phyloP scores from a whole-genome alignment of 176 grass and related monocot species.

The Eremochloa ophiuroides region DNA sequence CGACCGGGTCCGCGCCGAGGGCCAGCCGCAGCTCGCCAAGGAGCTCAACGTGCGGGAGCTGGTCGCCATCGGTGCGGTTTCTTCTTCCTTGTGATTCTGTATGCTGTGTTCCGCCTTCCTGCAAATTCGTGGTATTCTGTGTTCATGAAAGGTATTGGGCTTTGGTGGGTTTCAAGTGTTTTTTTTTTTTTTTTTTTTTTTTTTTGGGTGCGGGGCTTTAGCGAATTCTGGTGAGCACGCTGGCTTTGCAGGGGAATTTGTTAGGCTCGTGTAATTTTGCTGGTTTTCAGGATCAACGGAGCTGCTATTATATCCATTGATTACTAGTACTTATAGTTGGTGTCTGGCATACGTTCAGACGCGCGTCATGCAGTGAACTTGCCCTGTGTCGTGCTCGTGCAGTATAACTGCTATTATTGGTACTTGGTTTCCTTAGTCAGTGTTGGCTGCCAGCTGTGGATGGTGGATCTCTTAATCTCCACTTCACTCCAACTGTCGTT shows the following conservation, averaged over 20 bases:
- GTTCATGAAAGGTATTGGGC: neutral
- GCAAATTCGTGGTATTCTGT: neutral
- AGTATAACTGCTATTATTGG: neutral
- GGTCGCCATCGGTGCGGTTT: slow-evolving; percentile 60
- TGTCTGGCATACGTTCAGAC: slow-evolving; percentile 5
- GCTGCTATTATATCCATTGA: neutral
- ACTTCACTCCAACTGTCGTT: neutral
- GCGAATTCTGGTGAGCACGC: neutral
- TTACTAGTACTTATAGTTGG: neutral
- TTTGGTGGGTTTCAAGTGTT: neutral
- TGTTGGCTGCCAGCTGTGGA: neutral
- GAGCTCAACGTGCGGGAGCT: slow-evolving; percentile 68
- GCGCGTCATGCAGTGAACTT: neutral
- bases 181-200: too few relatives aligned
- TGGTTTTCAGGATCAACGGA: neutral
- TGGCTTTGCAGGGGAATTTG: neutral
- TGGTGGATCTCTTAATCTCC: neutral
- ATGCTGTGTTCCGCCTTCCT: neutral
- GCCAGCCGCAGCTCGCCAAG: slow-evolving; percentile 71
- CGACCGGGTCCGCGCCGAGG: slow-evolving; percentile 46
- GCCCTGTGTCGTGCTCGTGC: neutral
- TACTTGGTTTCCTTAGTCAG: neutral
- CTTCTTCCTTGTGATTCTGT: neutral
- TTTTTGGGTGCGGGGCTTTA: neutral
- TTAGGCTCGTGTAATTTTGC: neutral